Evolutionary conservation across 768 basidiomycete species (phyloP).

Genomic region (Basidioascus undulatus): DNA sequence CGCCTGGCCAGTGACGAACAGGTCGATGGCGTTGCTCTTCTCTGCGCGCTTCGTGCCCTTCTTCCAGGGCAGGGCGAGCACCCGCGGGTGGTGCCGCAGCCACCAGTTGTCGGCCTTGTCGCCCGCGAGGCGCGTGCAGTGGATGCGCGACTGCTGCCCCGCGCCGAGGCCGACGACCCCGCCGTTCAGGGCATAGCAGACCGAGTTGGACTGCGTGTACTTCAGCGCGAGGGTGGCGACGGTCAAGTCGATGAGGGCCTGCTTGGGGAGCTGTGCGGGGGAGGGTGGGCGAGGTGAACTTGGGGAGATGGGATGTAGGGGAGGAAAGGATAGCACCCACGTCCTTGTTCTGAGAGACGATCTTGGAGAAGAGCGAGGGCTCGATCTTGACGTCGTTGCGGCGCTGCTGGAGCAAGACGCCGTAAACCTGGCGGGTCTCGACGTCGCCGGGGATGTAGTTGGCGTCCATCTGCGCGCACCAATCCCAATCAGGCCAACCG

Average conservation of each 20-base stretch:
- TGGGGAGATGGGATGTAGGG: background rate
- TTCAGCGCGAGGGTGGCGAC: conserved; percentile 91
- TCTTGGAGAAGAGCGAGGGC: conserved; percentile 49
- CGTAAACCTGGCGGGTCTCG: conserved; percentile 91
- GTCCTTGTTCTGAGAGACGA: conserved; percentile 71
- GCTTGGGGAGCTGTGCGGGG: conserved; percentile 34
- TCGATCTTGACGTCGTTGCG: conserved; percentile 79
- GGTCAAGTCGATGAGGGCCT: conserved; percentile 70
- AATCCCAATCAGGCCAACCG: background rate
- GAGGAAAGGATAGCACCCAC: conserved; percentile 22
- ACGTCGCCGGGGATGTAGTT: conserved; percentile 47
- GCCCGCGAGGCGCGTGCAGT: conserved; percentile 94
- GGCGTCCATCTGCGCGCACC: conserved; percentile 56
- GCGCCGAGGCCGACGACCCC: conserved; percentile 88
- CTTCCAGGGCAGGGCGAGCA: conserved; percentile 81
- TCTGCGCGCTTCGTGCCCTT: conserved; percentile 93
- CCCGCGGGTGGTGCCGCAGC: conserved; percentile 87
- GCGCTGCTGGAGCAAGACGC: conserved; percentile 66
- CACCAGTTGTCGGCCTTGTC: conserved; percentile 99
- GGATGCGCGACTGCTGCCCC: conserved; percentile 94
- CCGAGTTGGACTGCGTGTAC: conserved; percentile 98
- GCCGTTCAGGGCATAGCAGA: conserved; percentile 78
- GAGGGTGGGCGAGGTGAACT: background rate
- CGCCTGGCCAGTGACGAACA: conserved; percentile 70
- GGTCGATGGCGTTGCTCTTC: conserved; percentile 92